Evolutionary conservation across 2,329 filamentous ascomycete genomes (phyloP).

Genomic region (Ophiostoma piceae): DNA sequence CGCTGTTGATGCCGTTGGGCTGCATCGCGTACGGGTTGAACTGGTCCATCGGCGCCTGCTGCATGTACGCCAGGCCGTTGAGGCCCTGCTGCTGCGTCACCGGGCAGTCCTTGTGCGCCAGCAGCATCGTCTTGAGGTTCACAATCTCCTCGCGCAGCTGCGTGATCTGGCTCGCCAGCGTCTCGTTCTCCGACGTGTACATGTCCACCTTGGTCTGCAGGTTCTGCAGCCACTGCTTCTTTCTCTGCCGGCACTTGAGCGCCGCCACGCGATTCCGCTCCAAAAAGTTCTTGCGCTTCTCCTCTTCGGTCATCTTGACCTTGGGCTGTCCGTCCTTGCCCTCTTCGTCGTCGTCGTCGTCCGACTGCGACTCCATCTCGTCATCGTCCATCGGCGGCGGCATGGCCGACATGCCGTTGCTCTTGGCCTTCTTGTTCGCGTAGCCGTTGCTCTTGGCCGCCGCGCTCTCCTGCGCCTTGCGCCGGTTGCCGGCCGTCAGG

Average conservation of each 20-base stretch:
- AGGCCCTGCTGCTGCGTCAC: slow-evolving; percentile 83
- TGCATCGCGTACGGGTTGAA: slow-evolving; percentile 45
- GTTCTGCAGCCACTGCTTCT: slow-evolving; percentile 98
- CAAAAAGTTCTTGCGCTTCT: slow-evolving; percentile 96
- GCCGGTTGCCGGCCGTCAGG: slow-evolving; percentile 57
- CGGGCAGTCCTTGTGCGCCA: slow-evolving; percentile 94
- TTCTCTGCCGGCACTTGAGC: slow-evolving; percentile 92
- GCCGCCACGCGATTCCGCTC: slow-evolving; percentile 94
- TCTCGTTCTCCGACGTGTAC: slow-evolving; percentile 87
- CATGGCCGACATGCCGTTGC: slow-evolving; percentile 30
- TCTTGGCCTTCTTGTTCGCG: slow-evolving; percentile 66
- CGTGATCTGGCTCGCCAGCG: slow-evolving; percentile 74
- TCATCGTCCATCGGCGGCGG: slow-evolving; percentile 18
- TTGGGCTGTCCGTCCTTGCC: slow-evolving; percentile 58
- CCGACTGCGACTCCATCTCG: slow-evolving; percentile 32
- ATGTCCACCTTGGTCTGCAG: slow-evolving; percentile 92
- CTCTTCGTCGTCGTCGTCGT: slow-evolving; percentile 47
- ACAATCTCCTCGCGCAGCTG: slow-evolving; percentile 88
- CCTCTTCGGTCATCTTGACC: slow-evolving; percentile 91
- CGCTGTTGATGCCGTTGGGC: slow-evolving; percentile 40
- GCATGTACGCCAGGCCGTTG: slow-evolving; percentile 41
- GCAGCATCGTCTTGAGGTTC: slow-evolving; percentile 83
- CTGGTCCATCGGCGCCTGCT: slow-evolving; percentile 45
- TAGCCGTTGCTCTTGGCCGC: slow-evolving; percentile 60
- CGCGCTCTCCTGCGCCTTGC: slow-evolving; percentile 66